These are phyloP conservation scores for Emmonsia crescens DNA, from an alignment of 2,329 filamentous ascomycete species.

Conservation along the genomic window DNA sequence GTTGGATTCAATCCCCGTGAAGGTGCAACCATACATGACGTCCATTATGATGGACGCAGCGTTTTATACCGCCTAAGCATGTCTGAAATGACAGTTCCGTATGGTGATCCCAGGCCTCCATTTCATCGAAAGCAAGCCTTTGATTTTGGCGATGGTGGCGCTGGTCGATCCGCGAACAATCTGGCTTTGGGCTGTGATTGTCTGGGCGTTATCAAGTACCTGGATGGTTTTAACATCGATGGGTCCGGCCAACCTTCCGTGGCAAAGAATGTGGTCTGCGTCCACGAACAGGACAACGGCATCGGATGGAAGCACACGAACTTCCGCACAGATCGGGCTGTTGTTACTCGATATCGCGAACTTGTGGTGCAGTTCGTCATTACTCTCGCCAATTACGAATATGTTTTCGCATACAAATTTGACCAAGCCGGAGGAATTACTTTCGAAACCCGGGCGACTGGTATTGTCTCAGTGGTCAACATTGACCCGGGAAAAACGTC, in stretches of 20 bases:
- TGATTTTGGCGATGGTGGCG: constrained; percentile 56
- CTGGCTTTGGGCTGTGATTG: constrained; percentile 58
- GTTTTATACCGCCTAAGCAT: constrained; percentile 55
- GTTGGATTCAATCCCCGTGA: constrained; percentile 60
- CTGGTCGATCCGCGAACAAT: constrained; percentile 54
- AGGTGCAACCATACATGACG: constrained; percentile 55
- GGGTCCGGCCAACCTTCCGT: constrained; percentile 42
- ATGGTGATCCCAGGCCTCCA: constrained; percentile 51
- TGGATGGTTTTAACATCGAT: constrained; percentile 43
- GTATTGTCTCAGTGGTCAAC: constrained; percentile 52
- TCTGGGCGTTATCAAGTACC: constrained; percentile 53
- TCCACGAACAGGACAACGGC: constrained; percentile 60
- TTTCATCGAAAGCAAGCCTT: constrained; percentile 59
- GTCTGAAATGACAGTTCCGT: constrained; percentile 57
- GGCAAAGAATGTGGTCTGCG: constrained; percentile 52
- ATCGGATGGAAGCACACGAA: constrained; percentile 64
- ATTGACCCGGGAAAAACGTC: constrained; percentile 47
- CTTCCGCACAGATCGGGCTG: constrained; percentile 51
- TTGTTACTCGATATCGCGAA: constrained; percentile 51
- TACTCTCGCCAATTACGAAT: constrained; percentile 61
- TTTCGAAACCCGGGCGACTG: constrained; percentile 54
- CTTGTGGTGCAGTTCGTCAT: constrained; percentile 58
- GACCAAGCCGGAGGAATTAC: constrained; percentile 52
- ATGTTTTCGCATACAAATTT: constrained; percentile 55
- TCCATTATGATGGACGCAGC: constrained; percentile 52